phyloP scores from a whole-genome alignment of 1,284 basidiomycete genomes.

The Singerocomus rubriflavus region DNA sequence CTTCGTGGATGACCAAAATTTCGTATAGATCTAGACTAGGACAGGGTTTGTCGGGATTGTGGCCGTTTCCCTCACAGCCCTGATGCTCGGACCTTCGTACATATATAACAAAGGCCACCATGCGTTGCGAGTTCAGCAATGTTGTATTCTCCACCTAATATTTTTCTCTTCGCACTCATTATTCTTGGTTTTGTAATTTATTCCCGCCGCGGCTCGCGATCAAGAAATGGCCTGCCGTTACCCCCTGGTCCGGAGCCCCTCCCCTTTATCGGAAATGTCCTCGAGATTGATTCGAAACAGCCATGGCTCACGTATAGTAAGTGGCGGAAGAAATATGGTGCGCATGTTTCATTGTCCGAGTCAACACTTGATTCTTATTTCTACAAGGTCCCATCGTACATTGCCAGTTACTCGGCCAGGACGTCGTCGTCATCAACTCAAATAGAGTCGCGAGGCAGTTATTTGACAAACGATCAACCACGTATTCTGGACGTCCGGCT shows the following conservation, averaged over 20 bases:
- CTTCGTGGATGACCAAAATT: conserved; percentile 5
- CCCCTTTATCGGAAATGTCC: conserved; percentile 40
- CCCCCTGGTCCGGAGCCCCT: conserved; percentile 36
- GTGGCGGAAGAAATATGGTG: conserved; percentile 31
- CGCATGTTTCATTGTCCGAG: not conserved
- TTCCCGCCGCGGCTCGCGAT: conserved; percentile 6
- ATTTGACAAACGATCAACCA: conserved; percentile 30
- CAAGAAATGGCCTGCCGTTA: conserved; percentile 18
- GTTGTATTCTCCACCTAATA: conserved; percentile 14
- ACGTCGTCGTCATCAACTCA: conserved; percentile 30
- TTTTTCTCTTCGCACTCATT: conserved; percentile 12
- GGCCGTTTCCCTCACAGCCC: conserved; percentile 5
- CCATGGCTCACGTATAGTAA: conserved; percentile 39
- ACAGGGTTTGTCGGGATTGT: conserved; percentile 15
- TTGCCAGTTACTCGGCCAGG: conserved; percentile 26
- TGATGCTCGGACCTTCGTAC: conserved; percentile 11
- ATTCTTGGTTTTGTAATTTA: conserved; percentile 15
- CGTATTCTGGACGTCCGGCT: conserved; percentile 30
- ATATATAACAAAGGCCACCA: conserved; percentile 15
- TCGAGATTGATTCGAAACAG: conserved; percentile 41
- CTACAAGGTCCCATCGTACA: conserved; percentile 28
- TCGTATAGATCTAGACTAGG: conserved; percentile 2
- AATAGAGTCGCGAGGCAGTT: conserved; percentile 25
- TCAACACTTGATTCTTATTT: not conserved
- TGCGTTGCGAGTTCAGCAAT: not conserved